Base-by-base conservation (phyloP, 306 rosid genomes). In the Medicago arabica region DNA sequence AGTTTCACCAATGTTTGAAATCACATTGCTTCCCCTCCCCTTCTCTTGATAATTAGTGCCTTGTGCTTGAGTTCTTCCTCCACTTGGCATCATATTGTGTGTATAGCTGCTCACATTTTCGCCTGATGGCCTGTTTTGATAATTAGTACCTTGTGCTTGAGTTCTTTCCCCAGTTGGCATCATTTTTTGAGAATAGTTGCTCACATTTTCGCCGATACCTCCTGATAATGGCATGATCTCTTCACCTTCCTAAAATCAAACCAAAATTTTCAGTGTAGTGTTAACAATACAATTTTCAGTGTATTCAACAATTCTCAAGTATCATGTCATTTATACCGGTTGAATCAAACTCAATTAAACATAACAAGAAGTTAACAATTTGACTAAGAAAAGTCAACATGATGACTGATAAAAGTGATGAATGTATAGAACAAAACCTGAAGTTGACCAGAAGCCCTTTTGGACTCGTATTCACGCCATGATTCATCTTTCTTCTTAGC, bases 401-500 rank as follows among this genome's bases (percentile, higher is more conserved):
- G 4, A 49, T 14, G 28, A 3, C 8, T 8, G 34, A 57, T 8
- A 47, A 57, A 44, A 39, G 46, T 75, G 25, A 49, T 50, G n/a
- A 60, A 60, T 28, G 17, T 2, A 31, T 0, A 74, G 4, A 9
- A 44, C 28, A 59, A 6, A 62, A 86, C 93, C 87, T 81, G 84
- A 18, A 9, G 50, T 69, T 69, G 84, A 15, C 16, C 51, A 46
- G 53, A 6, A 7, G 67, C 41, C 44, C 51, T 71, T 72, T 85
- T 92, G 38, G 84, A 81, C 21, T 76, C 83, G 21, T 63, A 71
- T 15, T 81, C 85, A 23, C 70, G 70, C 76, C 69, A 13, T 3
- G 96, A 91, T 62, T 86, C 98, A 17, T 83, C 93, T 68, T 86
- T 88, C 93, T 92, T 92, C 79, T 85, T 83, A 2, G 96, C 90